phyloP scores from a whole-genome alignment of 139 green algal genomes.

The Coelastrella sp. region DNA sequence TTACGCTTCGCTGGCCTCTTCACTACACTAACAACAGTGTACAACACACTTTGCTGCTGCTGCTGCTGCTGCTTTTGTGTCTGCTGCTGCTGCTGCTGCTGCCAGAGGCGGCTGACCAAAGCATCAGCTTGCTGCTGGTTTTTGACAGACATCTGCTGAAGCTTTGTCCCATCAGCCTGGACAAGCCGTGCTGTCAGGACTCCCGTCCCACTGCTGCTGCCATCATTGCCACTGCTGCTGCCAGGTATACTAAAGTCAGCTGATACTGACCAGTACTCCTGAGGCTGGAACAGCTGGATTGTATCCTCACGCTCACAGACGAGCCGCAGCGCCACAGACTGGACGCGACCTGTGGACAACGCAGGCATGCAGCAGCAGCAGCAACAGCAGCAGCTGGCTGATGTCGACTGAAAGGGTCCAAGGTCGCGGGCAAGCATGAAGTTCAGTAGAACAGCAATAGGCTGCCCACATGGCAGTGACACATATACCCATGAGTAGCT shows the following conservation, averaged over 20 bases:
- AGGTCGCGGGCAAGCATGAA: not conserved
- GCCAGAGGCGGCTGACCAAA: conserved; percentile 46
- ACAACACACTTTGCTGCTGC: conserved; percentile 5
- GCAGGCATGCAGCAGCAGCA: conserved; percentile 14
- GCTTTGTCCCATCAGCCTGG: conserved; percentile 60
- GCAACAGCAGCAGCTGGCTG: not conserved
- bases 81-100: conserved; percentile 46
- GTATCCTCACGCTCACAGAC: conserved; percentile 86
- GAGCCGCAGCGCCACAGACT: conserved; percentile 91
- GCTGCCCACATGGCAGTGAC: not conserved
- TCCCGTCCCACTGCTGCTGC: not conserved
- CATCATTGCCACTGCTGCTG: not conserved
- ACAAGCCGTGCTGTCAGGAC: conserved; percentile 10
- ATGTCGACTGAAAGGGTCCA: not conserved
- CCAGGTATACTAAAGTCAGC: conserved; percentile 21
- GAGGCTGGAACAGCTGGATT: conserved; percentile 71
- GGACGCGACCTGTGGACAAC: conserved; percentile 62
- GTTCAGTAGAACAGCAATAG: not conserved
- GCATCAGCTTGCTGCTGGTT: conserved; percentile 48
- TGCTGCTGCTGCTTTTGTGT: conserved; percentile 13
- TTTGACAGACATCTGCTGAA: conserved; percentile 57
- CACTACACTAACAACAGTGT: conserved; percentile 33
- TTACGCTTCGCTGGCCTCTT: conserved; percentile 56
- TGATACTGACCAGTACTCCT: conserved; percentile 78
- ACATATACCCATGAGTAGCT: not conserved